Evolutionary conservation across 208 protist species (phyloP).

Genomic region (Crithidia mellificae): DNA sequence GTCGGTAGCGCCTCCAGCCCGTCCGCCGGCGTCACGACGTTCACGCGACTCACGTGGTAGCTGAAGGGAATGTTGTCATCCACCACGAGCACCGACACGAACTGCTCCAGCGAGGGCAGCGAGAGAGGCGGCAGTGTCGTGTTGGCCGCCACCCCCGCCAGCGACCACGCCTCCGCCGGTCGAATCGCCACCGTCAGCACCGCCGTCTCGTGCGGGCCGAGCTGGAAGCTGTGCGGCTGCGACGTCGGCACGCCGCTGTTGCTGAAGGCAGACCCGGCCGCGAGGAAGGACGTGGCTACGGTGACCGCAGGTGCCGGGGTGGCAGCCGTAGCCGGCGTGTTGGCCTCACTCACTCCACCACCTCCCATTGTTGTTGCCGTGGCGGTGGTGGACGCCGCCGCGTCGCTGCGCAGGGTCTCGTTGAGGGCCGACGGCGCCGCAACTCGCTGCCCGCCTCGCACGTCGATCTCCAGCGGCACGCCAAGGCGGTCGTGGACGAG

Average conservation of each 20-base stretch:
- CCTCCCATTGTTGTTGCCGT: too few relatives aligned
- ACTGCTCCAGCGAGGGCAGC: conserved; percentile 64
- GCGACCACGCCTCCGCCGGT: conserved; percentile 3
- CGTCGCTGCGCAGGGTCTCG: conserved; percentile 5
- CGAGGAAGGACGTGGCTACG: conserved; percentile 25
- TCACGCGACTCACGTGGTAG: conserved; percentile 59
- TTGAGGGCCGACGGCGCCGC: neutral
- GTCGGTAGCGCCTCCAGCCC: conserved; percentile 28
- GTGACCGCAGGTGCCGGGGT: too few relatives aligned
- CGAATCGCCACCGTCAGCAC: conserved; percentile 30
- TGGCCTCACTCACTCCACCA: neutral
- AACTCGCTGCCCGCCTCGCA: conserved; percentile 29
- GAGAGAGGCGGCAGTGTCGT: conserved; percentile 21
- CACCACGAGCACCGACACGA: conserved; percentile 60
- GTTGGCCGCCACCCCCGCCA: neutral
- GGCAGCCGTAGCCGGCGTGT: neutral
- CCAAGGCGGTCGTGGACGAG: conserved; percentile 48
- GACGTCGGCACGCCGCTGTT: conserved; percentile 16
- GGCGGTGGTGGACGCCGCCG: neutral
- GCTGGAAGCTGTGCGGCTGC: conserved; percentile 27
- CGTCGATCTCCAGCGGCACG: conserved; percentile 43
- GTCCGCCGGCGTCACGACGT: conserved; percentile 40
- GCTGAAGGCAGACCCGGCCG: conserved; percentile 1
- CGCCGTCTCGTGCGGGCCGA: conserved; percentile 28
- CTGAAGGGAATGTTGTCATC: conserved; percentile 80